These are phyloP conservation scores for Coccinonectria pachysandricola DNA, from an alignment of 2,329 filamentous ascomycete genomes.

Conservation along the genomic window DNA sequence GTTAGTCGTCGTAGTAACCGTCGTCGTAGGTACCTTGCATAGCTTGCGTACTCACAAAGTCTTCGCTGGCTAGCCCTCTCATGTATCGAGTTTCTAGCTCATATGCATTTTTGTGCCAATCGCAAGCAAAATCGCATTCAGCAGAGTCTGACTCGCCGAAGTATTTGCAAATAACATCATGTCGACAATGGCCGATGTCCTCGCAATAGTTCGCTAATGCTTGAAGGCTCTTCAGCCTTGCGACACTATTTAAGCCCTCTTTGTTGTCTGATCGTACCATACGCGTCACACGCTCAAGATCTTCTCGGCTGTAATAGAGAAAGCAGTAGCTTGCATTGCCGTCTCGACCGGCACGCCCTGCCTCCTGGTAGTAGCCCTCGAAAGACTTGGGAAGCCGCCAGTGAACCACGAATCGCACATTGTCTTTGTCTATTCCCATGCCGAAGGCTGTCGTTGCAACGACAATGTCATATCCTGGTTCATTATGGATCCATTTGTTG, in stretches of 20 bases:
- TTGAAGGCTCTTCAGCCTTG: conserved; percentile 52
- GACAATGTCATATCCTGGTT: conserved; percentile 75
- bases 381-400: conserved; percentile 93
- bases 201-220: conserved; percentile 76
- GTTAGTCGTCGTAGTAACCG: conserved; percentile 41
- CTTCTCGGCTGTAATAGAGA: conserved; percentile 82
- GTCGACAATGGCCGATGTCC: conserved; percentile 60
- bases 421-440: conserved; percentile 95
- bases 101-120: conserved; percentile 61
- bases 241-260: conserved; percentile 32
- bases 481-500: conserved; percentile 60
- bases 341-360: conserved; percentile 80
- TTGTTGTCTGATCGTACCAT: conserved; percentile 39
- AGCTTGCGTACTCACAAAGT: conserved; percentile 54
- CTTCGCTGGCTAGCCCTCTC: conserved; percentile 46
- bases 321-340: conserved; percentile 81
- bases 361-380: conserved; percentile 94
- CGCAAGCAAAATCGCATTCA: conserved; percentile 64
- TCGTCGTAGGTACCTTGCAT: conserved; percentile 47
- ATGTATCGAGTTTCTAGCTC: conserved; percentile 47
- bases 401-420: conserved; percentile 89
- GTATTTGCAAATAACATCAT: conserved; percentile 63
- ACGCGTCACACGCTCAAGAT: conserved; percentile 62
- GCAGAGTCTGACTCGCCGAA: conserved; percentile 57
- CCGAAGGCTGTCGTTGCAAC: conserved; percentile 94